Conservation (phyloP, 352 stramenopile genomes). For the Phytophthora sp. region DNA sequence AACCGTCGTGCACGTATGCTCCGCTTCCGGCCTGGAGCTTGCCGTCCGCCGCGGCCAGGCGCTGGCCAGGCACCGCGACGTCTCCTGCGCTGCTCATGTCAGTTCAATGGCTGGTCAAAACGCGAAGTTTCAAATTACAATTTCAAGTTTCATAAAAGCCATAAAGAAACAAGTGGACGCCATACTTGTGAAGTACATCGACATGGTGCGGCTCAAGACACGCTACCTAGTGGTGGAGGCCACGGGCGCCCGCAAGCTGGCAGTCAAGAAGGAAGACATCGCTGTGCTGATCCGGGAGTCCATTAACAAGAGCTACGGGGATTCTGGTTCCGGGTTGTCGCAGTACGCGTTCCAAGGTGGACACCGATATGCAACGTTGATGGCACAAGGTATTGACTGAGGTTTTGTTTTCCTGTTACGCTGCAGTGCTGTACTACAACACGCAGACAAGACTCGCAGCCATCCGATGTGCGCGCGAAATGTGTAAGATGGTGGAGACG, state of each 20-base stretch:
- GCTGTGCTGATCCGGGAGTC: conserved; percentile 62
- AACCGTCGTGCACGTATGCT: conserved; percentile 63
- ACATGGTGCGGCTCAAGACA: conserved; percentile 83
- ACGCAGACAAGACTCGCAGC: conserved; percentile 55
- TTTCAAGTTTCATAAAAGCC: conserved; percentile 1
- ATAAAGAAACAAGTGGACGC: background rate
- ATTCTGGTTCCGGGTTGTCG: conserved; percentile 66
- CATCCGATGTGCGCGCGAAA: conserved; percentile 69
- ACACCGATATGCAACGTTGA: background rate
- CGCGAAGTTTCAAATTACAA: background rate
- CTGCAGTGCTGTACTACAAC: conserved; percentile 71
- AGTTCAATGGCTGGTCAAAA: conserved; percentile 18
- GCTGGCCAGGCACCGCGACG: conserved; percentile 68
- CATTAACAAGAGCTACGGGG: conserved; percentile 69
- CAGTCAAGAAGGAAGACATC: conserved; percentile 69
- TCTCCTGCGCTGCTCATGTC: conserved; percentile 36
- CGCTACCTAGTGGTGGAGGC: conserved; percentile 76
- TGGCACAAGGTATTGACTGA: background rate
- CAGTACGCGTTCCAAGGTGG: conserved; percentile 85
- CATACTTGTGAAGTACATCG: too few species aligned
- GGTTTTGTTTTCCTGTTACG: conserved; percentile 6
- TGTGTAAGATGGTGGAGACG: conserved; percentile 77
- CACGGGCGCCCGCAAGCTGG: conserved; percentile 48
- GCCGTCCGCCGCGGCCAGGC: conserved; percentile 42
- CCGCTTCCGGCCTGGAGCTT: conserved; percentile 51